A percentile compares a stretch with the other conserved stretches of the same genome.
These are phyloP conservation scores for Microstegium vimineum DNA, from an alignment of 176 grass and related monocot species.

Conservation along the genomic window DNA sequence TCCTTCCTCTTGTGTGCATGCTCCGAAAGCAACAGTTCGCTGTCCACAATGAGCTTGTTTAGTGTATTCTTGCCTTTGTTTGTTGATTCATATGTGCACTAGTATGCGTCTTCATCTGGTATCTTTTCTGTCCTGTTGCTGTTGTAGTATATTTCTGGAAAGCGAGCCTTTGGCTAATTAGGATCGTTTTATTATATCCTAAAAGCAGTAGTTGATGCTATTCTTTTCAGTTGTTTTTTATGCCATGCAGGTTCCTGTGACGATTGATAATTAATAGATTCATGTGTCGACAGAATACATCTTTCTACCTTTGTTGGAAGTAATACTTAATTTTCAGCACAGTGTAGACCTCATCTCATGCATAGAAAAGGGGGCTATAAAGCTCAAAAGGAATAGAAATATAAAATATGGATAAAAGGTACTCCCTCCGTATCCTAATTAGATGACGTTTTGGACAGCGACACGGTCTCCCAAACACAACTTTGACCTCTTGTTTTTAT, in stretches of 20 bases:
- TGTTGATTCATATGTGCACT: conserved; percentile 18
- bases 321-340: conserved; percentile 10
- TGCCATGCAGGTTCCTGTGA: background rate
- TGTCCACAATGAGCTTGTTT: background rate
- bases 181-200: background rate
- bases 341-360: background rate
- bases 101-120: background rate
- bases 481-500: no score
- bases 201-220: background rate
- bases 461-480: no score
- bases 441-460: no score
- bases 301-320: conserved; percentile 12
- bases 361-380: background rate
- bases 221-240: background rate
- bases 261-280: conserved; percentile 24
- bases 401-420: background rate
- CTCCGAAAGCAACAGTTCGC: conserved; percentile 23
- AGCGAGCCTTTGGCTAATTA: conserved; percentile 7
- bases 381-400: background rate
- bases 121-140: conserved; percentile 20
- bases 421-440: no score
- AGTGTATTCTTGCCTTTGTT: background rate
- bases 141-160: conserved; percentile 10
- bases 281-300: background rate
- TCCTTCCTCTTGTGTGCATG: background rate